Percentiles rank a stretch among this genome's conserved stretches.
Conservation (phyloP, 768 basidiomycete species). For the Xerocomus brunneocitrinus region DNA sequence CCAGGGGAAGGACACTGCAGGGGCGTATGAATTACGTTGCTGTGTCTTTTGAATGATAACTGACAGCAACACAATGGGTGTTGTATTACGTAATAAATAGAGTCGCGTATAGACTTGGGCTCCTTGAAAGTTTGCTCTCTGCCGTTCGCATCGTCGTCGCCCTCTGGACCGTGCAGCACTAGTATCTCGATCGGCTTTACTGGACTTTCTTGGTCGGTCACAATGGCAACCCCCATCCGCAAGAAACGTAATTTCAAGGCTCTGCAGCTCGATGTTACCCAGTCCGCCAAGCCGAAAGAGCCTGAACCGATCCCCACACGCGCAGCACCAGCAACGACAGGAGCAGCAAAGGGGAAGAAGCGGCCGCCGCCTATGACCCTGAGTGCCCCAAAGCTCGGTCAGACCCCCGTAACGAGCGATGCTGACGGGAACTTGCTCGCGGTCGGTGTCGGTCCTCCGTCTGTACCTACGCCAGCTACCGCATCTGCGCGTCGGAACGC, state of each 20-base stretch:
- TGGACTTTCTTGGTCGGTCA: slow-evolving; percentile 2
- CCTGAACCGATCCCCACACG: slow-evolving; percentile 44
- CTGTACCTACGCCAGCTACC: slow-evolving; percentile 49
- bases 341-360: slow-evolving; percentile 52
- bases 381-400: slow-evolving; percentile 61
- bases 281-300: slow-evolving; percentile 37
- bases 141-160: slow-evolving; percentile 11
- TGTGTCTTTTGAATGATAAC: too few species aligned
- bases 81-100: slow-evolving; percentile 20
- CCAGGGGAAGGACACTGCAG: not conserved
- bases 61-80: too few species aligned
- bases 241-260: slow-evolving; percentile 93
- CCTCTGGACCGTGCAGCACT: slow-evolving; percentile 2
- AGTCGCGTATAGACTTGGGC: not conserved
- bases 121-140: slow-evolving; percentile 15
- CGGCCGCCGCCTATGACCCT: slow-evolving; percentile 81
- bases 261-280: slow-evolving; percentile 64
- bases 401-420: slow-evolving; percentile 27
- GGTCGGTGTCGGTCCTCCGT: slow-evolving; percentile 43
- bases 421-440: slow-evolving; percentile 44
- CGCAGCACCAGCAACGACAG: slow-evolving; percentile 38
- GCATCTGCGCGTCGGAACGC: slow-evolving; percentile 59
- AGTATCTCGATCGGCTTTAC: slow-evolving; percentile 1
- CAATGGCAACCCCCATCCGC: slow-evolving; percentile 61
- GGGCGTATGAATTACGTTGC: not conserved